Percentiles rank a stretch among this genome's conserved stretches.
Conservation (phyloP, 1,284 basidiomycete species). For the Ganoderma sinense region DNA sequence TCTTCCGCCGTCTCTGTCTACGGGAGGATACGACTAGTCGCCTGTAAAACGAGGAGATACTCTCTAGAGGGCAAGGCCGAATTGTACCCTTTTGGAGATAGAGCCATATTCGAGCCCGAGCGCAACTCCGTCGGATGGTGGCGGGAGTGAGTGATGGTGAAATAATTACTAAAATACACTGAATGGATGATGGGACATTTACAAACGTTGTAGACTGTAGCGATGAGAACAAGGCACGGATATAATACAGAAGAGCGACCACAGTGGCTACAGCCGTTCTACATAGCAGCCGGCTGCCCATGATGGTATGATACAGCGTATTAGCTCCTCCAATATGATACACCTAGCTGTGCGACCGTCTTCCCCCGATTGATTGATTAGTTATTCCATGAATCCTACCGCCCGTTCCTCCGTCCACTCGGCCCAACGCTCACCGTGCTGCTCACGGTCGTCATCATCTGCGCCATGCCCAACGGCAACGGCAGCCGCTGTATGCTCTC, state of each 20-base stretch:
- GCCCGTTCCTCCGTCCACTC: conserved; percentile 6
- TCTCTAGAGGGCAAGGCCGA: no score
- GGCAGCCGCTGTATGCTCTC: conserved; percentile 28
- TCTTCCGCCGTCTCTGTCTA: conserved; percentile 67
- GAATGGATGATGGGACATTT: background rate
- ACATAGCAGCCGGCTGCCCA: background rate
- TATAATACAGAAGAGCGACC: background rate
- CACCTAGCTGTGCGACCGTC: background rate
- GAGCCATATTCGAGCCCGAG: background rate
- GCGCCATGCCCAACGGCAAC: conserved; percentile 31
- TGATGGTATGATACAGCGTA: background rate
- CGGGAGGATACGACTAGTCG: conserved; percentile 53
- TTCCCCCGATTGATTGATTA: background rate
- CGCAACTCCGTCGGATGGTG: background rate
- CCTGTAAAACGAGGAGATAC: background rate
- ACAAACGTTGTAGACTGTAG: background rate
- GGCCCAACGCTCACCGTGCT: conserved; percentile 44
- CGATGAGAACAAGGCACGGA: background rate
- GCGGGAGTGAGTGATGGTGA: background rate
- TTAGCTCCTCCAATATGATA: conserved; percentile 1
- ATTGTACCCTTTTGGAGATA: background rate
- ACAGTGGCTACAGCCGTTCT: background rate
- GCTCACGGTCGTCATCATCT: conserved; percentile 37
- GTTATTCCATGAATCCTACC: background rate
- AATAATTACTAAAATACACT: background rate